Conservation (phyloP, 2,329 filamentous ascomycete species). For the Hypoxylon sp. region DNA sequence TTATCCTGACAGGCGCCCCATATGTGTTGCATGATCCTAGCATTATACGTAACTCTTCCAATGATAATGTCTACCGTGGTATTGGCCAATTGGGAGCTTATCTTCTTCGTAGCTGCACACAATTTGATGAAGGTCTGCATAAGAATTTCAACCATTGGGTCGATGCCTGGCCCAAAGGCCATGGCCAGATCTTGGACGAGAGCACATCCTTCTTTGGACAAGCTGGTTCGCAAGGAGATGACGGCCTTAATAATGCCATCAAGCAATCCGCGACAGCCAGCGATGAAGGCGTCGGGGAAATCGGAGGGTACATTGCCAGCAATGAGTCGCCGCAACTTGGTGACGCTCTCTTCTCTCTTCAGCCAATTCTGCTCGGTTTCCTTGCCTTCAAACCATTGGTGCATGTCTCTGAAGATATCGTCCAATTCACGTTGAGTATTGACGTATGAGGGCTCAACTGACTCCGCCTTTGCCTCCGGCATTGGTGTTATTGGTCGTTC, state of each 20-base stretch:
- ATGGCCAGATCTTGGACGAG: constrained; percentile 87
- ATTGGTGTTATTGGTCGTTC: constrained; percentile 72
- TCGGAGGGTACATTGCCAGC: constrained; percentile 87
- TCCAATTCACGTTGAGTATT: constrained; percentile 90
- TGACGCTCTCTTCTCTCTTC: constrained; percentile 83
- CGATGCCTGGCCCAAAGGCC: constrained; percentile 81
- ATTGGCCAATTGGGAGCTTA: constrained; percentile 87
- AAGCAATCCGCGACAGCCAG: constrained; percentile 78
- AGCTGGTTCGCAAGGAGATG: constrained; percentile 86
- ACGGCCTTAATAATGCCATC: constrained; percentile 91
- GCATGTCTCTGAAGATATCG: constrained; percentile 86
- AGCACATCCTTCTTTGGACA: constrained; percentile 87
- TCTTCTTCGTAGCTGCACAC: constrained; percentile 91
- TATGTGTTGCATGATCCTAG: constrained; percentile 87
- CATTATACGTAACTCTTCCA: constrained; percentile 81
- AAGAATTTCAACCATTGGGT: constrained; percentile 89
- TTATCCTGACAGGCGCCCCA: constrained; percentile 89
- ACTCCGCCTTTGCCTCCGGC: constrained; percentile 74
- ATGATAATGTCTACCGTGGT: constrained; percentile 84
- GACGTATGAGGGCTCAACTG: constrained; percentile 84
- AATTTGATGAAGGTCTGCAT: constrained; percentile 92
- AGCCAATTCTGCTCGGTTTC: constrained; percentile 95
- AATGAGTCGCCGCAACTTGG: constrained; percentile 80
- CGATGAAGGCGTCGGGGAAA: constrained; percentile 78
- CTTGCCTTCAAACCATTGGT: constrained; percentile 83